These are phyloP conservation scores for Eleusine coracana DNA, from an alignment of 176 grass and related monocot genomes.

Conservation along the genomic window DNA sequence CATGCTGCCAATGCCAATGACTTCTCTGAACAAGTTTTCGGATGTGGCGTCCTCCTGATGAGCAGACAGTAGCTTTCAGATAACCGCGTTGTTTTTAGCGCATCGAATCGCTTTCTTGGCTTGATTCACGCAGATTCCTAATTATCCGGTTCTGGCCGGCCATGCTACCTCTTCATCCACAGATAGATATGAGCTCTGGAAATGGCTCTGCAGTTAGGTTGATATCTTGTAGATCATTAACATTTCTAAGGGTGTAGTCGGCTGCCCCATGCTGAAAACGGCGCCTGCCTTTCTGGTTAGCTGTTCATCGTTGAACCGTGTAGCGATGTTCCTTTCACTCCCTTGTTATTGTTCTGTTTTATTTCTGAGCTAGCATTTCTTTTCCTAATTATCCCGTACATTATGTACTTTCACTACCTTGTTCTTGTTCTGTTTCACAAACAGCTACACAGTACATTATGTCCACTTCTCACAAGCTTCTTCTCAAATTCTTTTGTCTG, in stretches of 20 bases:
- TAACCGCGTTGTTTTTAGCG: background rate
- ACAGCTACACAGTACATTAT: too few relatives aligned
- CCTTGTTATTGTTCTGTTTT: background rate
- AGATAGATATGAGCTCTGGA: background rate
- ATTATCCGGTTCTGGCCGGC: slow-evolving; percentile 13
- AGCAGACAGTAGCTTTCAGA: background rate
- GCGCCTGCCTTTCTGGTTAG: background rate
- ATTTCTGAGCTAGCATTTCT: background rate
- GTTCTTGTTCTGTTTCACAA: too few relatives aligned
- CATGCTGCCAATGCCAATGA: slow-evolving; percentile 15
- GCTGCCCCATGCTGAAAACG: slow-evolving; percentile 31
- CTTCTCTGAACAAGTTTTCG: background rate
- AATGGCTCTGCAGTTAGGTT: background rate
- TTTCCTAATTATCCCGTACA: too few relatives aligned
- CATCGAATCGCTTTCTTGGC: background rate
- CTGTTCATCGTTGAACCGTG: background rate
- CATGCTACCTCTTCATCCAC: background rate
- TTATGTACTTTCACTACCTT: too few relatives aligned
- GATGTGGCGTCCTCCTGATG: background rate
- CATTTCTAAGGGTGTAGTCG: background rate
- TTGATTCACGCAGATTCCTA: slow-evolving; percentile 17
- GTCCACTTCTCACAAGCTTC: too few relatives aligned
- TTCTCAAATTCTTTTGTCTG: too few relatives aligned
- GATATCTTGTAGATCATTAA: background rate
- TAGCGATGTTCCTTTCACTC: background rate